Evolutionary conservation across 2,329 filamentous ascomycete species (phyloP).

Genomic region (Fusarium scirpi): DNA sequence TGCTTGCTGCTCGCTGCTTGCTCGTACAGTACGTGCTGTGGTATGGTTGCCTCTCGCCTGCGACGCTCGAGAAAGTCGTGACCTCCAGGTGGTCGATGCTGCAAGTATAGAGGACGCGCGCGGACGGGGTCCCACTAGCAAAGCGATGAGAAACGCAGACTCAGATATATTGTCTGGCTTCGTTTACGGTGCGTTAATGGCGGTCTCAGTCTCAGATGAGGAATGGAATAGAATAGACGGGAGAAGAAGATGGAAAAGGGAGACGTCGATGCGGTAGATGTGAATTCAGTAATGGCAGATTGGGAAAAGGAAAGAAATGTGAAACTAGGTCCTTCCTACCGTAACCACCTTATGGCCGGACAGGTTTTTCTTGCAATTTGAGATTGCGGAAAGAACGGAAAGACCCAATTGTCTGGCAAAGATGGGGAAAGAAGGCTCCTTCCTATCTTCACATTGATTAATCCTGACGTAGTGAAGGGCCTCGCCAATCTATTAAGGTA

Average conservation of each 20-base stretch:
- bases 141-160: background rate
- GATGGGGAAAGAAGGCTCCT: conserved; percentile 32
- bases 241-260: conserved; percentile 5
- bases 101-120: conserved; percentile 14
- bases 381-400: conserved; percentile 35
- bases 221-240: conserved; percentile 14
- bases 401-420: conserved; percentile 28
- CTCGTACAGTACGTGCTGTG: background rate
- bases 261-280: conserved; percentile 2
- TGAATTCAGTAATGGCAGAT: background rate
- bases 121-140: conserved; percentile 20
- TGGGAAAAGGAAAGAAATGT: conserved; percentile 1
- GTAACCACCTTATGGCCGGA: conserved; percentile 3
- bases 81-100: conserved; percentile 37
- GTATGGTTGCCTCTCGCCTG: conserved; percentile 18
- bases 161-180: conserved; percentile 5
- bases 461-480: conserved; percentile 20
- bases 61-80: conserved; percentile 34
- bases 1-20: conserved; percentile 13
- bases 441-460: conserved; percentile 33
- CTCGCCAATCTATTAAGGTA: conserved; percentile 34
- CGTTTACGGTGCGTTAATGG: conserved; percentile 23
- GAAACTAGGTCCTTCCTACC: conserved; percentile 1
- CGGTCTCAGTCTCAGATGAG: conserved; percentile 29
- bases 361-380: conserved; percentile 10